Percentiles rank a stretch among this genome's conserved stretches.
phyloP scores from a whole-genome alignment of 192 early-diverging fungal genomes.

The Coemansia erecta region DNA sequence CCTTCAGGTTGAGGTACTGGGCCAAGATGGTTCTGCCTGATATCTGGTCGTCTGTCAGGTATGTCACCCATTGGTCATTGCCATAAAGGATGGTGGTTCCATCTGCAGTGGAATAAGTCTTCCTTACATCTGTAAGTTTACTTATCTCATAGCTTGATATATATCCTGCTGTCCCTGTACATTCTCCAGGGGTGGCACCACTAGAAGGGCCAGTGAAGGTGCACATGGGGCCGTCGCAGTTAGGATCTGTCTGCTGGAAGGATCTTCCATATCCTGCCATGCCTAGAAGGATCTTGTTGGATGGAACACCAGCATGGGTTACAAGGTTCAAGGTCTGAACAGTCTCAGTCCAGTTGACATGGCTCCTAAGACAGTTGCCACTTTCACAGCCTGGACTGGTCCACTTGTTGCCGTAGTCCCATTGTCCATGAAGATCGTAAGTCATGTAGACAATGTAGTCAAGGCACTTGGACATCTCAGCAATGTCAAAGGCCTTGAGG shows the following conservation, averaged over 20 bases:
- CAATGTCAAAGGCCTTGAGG: slow-evolving; percentile 25
- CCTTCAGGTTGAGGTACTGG: too few relatives aligned
- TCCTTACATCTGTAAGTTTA: too few relatives aligned
- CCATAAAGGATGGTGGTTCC: too few relatives aligned
- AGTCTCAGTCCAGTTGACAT: slow-evolving; percentile 27
- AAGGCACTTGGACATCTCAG: slow-evolving; percentile 19
- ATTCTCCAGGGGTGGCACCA: slow-evolving; percentile 21
- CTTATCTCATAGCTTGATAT: too few relatives aligned
- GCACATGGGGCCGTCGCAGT: slow-evolving; percentile 18
- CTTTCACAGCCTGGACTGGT: too few relatives aligned
- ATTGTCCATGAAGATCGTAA: slow-evolving; percentile 34
- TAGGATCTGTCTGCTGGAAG: slow-evolving; percentile 27
- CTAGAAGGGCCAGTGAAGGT: slow-evolving; percentile 15
- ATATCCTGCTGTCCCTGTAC: slow-evolving; percentile 19
- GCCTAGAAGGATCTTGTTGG: slow-evolving; percentile 32
- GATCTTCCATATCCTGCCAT: slow-evolving; percentile 31
- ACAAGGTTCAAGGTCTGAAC: slow-evolving; percentile 14
- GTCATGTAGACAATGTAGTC: slow-evolving; percentile 41
- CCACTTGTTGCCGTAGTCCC: slow-evolving; percentile 29
- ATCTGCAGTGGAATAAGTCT: too few relatives aligned
- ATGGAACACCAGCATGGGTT: slow-evolving; percentile 37
- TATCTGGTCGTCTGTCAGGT: too few relatives aligned
- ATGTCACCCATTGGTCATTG: too few relatives aligned
- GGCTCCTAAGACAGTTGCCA: slow-evolving; percentile 12
- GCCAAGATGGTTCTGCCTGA: too few relatives aligned